These are phyloP conservation scores for Crithidia brevicula DNA, from an alignment of 208 protist genomes.

Conservation along the genomic window DNA sequence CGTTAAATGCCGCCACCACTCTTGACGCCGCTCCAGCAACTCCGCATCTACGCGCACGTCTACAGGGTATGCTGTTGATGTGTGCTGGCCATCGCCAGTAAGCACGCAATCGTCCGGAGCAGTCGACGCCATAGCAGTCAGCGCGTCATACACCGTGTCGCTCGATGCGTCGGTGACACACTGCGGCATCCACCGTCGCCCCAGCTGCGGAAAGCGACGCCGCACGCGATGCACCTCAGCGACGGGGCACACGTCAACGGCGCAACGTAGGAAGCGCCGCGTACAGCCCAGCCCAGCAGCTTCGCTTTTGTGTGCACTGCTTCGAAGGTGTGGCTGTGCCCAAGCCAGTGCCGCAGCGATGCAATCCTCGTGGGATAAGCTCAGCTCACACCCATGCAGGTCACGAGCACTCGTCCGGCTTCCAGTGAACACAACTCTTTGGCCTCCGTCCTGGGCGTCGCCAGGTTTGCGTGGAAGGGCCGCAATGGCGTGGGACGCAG, in stretches of 20 bases:
- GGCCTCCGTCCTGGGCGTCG: too few relatives aligned
- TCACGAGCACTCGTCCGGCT: slow-evolving; percentile 22
- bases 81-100: background rate
- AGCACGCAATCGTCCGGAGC: too few relatives aligned
- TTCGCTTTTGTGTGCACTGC: background rate
- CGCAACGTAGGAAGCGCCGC: slow-evolving; percentile 10
- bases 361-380: slow-evolving; percentile 58
- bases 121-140: background rate
- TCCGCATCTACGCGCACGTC: background rate
- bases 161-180: slow-evolving; percentile 7
- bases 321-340: background rate
- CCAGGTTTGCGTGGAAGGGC: background rate
- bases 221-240: slow-evolving; percentile 36
- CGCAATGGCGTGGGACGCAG: slow-evolving; percentile 52
- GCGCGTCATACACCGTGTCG: background rate
- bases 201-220: slow-evolving; percentile 31
- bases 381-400: slow-evolving; percentile 39
- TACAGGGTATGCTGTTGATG: background rate
- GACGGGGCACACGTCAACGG: slow-evolving; percentile 56
- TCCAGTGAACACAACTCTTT: slow-evolving; percentile 40
- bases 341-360: slow-evolving; percentile 43
- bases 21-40: background rate
- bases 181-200: slow-evolving; percentile 36
- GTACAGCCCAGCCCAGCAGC: too few relatives aligned
- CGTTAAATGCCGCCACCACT: slow-evolving; percentile 19